Percentiles rank a stretch among this genome's conserved stretches.
Evolutionary conservation across 2,329 filamentous ascomycete species (phyloP).

Genomic region (Cladosporium sp.): DNA sequence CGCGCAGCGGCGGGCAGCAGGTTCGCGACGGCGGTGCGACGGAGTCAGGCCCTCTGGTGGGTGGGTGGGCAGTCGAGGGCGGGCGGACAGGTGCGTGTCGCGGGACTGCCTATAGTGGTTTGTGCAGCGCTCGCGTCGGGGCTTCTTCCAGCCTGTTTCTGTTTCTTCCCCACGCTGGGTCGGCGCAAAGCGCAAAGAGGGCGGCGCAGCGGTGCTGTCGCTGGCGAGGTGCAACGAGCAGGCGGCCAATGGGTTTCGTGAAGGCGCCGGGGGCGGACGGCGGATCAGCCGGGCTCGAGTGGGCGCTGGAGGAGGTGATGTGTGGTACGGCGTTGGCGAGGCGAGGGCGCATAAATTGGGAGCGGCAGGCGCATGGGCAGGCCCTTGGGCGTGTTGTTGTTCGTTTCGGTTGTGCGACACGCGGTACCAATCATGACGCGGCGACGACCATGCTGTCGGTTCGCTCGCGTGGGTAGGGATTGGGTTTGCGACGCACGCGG

Average conservation of each 20-base stretch:
- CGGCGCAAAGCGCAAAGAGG: background rate
- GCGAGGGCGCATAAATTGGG: constrained; percentile 29
- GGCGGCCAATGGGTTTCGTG: constrained; percentile 27
- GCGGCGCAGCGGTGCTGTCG: background rate
- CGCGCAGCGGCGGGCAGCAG: constrained; percentile 12
- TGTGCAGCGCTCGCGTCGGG: constrained; percentile 13
- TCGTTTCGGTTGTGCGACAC: constrained; percentile 31
- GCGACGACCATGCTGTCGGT: constrained; percentile 30
- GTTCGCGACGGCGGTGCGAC: constrained; percentile 19
- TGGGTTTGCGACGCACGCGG: constrained; percentile 10
- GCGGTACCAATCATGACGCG: constrained; percentile 33
- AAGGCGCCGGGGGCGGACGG: constrained; percentile 23
- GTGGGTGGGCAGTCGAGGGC: background rate
- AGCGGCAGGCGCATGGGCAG: constrained; percentile 30
- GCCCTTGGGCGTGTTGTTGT: constrained; percentile 28
- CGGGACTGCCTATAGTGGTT: constrained; percentile 17
- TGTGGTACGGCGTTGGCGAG: constrained; percentile 41
- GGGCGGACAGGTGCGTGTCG: background rate
- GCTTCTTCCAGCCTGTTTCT: background rate
- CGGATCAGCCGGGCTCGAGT: constrained; percentile 39
- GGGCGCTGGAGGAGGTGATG: constrained; percentile 21
- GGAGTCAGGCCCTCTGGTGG: constrained; percentile 6
- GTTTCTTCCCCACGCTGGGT: constrained; percentile 1
- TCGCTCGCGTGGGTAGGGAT: constrained; percentile 8
- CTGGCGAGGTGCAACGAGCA: constrained; percentile 22